These are phyloP conservation scores for Trichosanthes cucumerina DNA, from an alignment of 306 rosid genomes.

Conservation along the genomic window DNA sequence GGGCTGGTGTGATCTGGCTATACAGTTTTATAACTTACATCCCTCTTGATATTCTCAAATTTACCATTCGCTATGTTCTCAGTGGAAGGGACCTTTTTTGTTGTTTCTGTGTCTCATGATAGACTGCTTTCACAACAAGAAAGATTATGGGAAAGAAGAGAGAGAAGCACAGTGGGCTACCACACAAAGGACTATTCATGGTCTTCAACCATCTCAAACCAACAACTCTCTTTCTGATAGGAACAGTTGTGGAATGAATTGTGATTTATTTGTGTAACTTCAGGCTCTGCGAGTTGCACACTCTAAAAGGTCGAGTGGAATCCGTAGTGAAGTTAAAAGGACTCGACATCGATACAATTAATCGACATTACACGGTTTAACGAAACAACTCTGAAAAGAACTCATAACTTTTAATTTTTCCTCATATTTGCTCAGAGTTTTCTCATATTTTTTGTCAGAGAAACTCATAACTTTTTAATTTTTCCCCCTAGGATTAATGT, in stretches of 20 bases:
- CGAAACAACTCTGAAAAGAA: too few species aligned
- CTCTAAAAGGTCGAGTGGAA: constrained; percentile 94
- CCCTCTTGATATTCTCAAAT: constrained; percentile 85
- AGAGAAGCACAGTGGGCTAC: constrained; percentile 99
- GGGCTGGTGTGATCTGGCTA: constrained; percentile 98
- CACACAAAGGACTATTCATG: constrained; percentile 93
- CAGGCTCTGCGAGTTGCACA: constrained; percentile 66
- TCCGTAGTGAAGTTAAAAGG: constrained; percentile 99
- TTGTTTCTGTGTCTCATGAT: neutral
- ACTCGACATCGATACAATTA: constrained; percentile 80
- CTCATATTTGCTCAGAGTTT: neutral
- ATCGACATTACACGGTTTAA: constrained; percentile 88
- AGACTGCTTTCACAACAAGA: constrained; percentile 99
- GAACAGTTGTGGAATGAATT: constrained; percentile 51
- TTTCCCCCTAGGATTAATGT: neutral
- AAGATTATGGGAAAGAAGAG: constrained; percentile 97
- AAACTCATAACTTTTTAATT: neutral
- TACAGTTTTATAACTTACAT: constrained; percentile 72
- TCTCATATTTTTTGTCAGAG: neutral
- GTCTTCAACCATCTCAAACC: constrained; percentile 89
- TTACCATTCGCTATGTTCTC: constrained; percentile 64
- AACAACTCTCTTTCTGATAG: constrained; percentile 53
- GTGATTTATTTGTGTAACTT: too few species aligned
- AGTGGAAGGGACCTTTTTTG: constrained; percentile 77
- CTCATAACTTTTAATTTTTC: too few species aligned